Base-by-base conservation (phyloP, 306 rosid genomes). In the Carpinus fangiana region DNA sequence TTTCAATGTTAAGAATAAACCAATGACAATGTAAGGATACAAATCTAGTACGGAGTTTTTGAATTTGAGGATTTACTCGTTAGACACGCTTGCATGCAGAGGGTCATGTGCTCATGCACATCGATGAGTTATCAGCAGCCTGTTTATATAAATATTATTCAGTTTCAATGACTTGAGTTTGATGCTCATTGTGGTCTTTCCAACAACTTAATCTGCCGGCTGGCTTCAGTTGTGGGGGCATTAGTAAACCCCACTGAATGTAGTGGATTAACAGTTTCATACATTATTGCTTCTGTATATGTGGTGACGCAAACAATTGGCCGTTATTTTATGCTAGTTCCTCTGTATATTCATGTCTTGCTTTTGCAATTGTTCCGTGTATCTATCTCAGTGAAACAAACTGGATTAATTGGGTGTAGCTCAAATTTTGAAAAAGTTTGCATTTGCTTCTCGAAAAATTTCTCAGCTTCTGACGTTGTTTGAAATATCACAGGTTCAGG, bases 401-500 rank as follows among this genome's bases (percentile, higher is more conserved):
- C 12, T 36, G 7, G 21, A 66, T 66, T 18, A 38, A 8, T 9
- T 38, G 71, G 71, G 17, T 66, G 50, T 66, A 3, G 71, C 28
- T 36, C 71, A 67, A 41, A 38, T 67, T 34, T 62, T 28, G 20
- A 62, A 36, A 66, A 67, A 18, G 51, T 67, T 38, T 12, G 5
- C 8, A 47, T 61, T 72, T 61, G 52, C 65, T 60, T 21, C 36
- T 11, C 43, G 12, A 18, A 61, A 50, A 20, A 46, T 55, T 75
- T 77, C 74, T 68, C 20, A 70, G 72, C 34, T 68, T 75, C 56
- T 79, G 69, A 75, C 76, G 38, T 17, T 70, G 34, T 78, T 72
- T 62, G 41, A 74, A 80, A 31, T 38, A 73, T 76, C 61, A 57
- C 88, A 92, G 98, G 95, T 94, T 85, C 89, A 80, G 76, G 89